These are phyloP conservation scores for Xerocomus alliaceus DNA, from an alignment of 1,284 basidiomycete species.

Conservation along the genomic window DNA sequence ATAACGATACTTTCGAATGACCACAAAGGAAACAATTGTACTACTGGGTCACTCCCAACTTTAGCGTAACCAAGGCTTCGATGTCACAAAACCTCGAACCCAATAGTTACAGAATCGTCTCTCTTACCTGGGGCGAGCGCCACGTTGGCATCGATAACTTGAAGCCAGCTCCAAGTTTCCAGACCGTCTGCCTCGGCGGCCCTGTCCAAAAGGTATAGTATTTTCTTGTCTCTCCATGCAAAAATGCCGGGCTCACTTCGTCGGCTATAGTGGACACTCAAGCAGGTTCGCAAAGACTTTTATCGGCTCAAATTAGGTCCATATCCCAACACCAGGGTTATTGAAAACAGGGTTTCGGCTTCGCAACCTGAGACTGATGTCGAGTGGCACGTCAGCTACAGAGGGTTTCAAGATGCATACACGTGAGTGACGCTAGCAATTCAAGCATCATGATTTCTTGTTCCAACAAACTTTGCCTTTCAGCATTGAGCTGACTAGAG, in stretches of 20 bases:
- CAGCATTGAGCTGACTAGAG: not conserved
- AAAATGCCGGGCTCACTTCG: not conserved
- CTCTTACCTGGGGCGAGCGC: too few species aligned
- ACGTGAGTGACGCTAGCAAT: not conserved
- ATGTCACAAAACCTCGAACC: too few species aligned
- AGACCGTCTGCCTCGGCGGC: too few species aligned
- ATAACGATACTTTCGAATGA: too few species aligned
- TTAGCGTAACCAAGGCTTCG: too few species aligned
- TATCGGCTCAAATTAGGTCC: not conserved
- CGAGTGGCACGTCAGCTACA: not conserved
- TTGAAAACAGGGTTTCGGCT: not conserved
- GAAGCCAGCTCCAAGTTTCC: too few species aligned
- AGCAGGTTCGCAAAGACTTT: not conserved
- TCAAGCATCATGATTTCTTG: not conserved
- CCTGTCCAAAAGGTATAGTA: too few species aligned
- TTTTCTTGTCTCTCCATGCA: not conserved
- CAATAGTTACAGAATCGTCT: too few species aligned
- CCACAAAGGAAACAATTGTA: too few species aligned
- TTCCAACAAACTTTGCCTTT: not conserved
- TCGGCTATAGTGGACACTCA: not conserved
- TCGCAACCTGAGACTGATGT: not conserved
- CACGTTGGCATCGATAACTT: too few species aligned
- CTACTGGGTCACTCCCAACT: too few species aligned
- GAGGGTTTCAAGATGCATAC: not conserved
- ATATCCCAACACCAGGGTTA: not conserved